These are phyloP conservation scores for Colletotrichum somersetense DNA, from an alignment of 2,329 filamentous ascomycete genomes.

Conservation along the genomic window DNA sequence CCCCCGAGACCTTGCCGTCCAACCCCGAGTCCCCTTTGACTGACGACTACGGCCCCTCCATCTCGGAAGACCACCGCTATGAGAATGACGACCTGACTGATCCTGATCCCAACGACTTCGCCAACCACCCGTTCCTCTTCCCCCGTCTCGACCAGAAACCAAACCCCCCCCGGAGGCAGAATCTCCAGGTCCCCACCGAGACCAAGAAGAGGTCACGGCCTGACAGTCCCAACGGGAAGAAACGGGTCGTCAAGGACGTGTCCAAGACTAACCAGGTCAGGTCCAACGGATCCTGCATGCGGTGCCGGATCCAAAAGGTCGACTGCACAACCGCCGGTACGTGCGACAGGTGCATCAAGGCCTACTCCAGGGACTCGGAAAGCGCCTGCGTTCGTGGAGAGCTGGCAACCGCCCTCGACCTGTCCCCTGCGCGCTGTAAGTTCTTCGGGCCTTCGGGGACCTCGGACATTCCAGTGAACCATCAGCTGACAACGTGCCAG, in stretches of 20 bases:
- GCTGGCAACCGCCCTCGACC: background rate
- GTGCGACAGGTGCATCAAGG: background rate
- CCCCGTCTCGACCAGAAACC: background rate
- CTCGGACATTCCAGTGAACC: no score
- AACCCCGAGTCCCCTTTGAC: constrained; percentile 3
- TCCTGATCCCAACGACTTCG: background rate
- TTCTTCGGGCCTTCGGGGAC: background rate
- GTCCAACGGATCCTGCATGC: background rate
- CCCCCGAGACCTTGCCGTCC: background rate
- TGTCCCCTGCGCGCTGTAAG: constrained; percentile 1
- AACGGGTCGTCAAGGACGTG: constrained; percentile 1
- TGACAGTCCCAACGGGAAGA: background rate
- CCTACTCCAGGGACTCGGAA: background rate
- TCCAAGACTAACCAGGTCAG: constrained; percentile 3
- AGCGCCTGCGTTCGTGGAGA: constrained; percentile 6
- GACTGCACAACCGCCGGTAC: background rate
- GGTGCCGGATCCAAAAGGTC: constrained; percentile 6
- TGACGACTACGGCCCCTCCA: background rate
- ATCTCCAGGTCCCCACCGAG: background rate
- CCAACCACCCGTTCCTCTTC: constrained; percentile 4
- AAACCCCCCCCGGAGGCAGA: background rate
- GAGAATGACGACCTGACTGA: background rate
- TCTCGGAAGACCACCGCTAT: background rate
- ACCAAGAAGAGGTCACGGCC: constrained; percentile 2
- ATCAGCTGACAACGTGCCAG: background rate